phyloP scores from a whole-genome alignment of 2,329 filamentous ascomycete species.

The Aspergillus fructus region DNA sequence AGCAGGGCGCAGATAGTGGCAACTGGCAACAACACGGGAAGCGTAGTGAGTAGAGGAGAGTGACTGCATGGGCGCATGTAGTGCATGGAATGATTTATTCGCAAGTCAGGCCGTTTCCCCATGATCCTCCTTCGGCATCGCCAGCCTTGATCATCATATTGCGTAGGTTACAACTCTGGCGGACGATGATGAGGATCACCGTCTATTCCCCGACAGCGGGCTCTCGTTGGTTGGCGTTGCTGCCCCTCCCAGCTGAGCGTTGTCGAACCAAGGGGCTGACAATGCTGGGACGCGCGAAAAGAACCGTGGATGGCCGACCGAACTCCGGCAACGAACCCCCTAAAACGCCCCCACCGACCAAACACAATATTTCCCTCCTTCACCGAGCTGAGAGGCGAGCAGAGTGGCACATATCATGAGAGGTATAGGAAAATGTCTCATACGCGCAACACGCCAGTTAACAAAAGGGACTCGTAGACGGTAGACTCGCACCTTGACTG shows the following conservation, averaged over 20 bases:
- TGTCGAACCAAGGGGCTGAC: slow-evolving; percentile 19
- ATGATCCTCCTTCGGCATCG: slow-evolving; percentile 2
- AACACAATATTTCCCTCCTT: slow-evolving; percentile 9
- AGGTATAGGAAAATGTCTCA: not conserved
- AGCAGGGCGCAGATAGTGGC: not conserved
- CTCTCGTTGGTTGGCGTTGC: slow-evolving; percentile 15
- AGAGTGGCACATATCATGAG: not conserved
- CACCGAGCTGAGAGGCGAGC: slow-evolving; percentile 5
- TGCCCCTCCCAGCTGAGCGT: slow-evolving; percentile 5
- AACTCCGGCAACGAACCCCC: slow-evolving; percentile 16
- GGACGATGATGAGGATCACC: slow-evolving; percentile 24
- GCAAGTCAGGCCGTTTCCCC: not conserved
- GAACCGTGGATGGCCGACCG: slow-evolving; percentile 12
- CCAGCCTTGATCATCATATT: slow-evolving; percentile 9
- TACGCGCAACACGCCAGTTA: too few relatives aligned
- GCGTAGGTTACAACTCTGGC: slow-evolving; percentile 1
- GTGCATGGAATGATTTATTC: not conserved
- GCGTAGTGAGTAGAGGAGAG: not conserved
- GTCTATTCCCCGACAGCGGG: slow-evolving; percentile 15
- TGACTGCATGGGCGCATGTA: not conserved
- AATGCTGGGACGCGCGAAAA: slow-evolving; percentile 13
- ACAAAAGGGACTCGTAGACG: too few relatives aligned
- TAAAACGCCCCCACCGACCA: slow-evolving; percentile 12
- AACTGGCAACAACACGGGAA: not conserved
- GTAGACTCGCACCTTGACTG: not conserved